Base-by-base conservation (phyloP, 2,329 filamentous ascomycete species). In the Ceratocystis harringtonii region DNA sequence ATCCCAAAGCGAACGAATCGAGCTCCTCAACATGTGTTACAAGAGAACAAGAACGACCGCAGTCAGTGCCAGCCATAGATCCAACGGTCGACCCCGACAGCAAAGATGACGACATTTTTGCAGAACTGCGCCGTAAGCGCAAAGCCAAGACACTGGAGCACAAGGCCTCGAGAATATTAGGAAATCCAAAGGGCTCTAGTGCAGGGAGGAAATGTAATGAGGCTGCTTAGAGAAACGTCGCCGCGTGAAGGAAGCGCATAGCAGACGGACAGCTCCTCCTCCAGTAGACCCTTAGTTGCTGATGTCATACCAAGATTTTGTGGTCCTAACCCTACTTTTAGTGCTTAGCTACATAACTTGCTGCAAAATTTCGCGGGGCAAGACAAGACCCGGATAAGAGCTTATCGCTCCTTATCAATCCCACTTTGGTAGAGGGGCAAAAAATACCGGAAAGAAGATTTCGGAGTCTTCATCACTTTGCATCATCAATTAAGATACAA, bases 371-470 rank as follows among this genome's bases (percentile, higher is more conserved):
- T 58, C 48, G 65, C 62, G 65, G 65, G 65, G 65, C 57, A 64
- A 36, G 61, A 43, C 48, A 41, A 41, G 10, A 41, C 36, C 10
- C 19, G 41, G 66, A 65, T 67, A 67, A 65, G 66, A 19, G 58
- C 48, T 67, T 65, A 65, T 65, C 63, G 62, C 36, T 43, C 41
- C 48, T 67, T 65, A 65, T 65, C 63, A 65, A 50, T 30, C 41
- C 52, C 55, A 67, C 36, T 41, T 41, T 41, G 36, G 48, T 22
- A 48, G 66, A 65, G 63, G 66, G 66, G 66, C 64, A 50, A 65
- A 65, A 57, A 64, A 64, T 36, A 44, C 25, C 19, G 3, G 58
- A 48, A 61, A 63, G 52, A 63, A 45, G n/a, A 60, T 61, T 62
- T 60, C 41, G 43, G 60, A 15, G 58, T 5, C 22, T 65, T 44